Evolutionary conservation across 192 early-diverging fungal genomes (phyloP), one percentile per base, ranked within the genome.

Genomic region (Paraglomus brasilianum): DNA sequence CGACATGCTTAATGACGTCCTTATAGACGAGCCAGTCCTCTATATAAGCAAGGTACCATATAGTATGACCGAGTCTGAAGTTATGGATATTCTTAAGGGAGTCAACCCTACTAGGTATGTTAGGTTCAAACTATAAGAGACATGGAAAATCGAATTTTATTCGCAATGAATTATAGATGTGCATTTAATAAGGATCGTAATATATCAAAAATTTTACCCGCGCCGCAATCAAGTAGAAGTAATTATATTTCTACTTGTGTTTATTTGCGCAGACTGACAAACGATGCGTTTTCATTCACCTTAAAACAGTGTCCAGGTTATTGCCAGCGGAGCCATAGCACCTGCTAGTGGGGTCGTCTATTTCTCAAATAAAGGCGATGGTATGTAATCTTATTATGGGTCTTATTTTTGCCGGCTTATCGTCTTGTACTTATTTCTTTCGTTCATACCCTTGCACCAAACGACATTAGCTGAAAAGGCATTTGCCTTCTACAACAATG

Each of bases 401-500:
- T 57, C n/a, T 52, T 47, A 50, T 59, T 42, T 40, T 17, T 41
- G 17, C 39, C 49, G 4, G 21, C 15, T 17, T 56, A 38, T 24
- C 49, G 43, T 43, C 43, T 74, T 52, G 52, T 41, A 0, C 17
- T 52, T 14, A n/a, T 53, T 22, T 7, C n/a, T 11, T 44, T 24
- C 44, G 51, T 30, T 66, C 64, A 40, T 5, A 7, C 7, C n/a
- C 47, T 63, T 47, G 9, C 17, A 4, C 47, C 8, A 46, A 38
- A 38, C 4, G 14, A 11, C 39, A 14, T 8, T 66, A 74, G 80
- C 80, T 36, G 80, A 81, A 42, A 59, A 69, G 48, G 80, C 80
- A n/a, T 81, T 71, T 66, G 72, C 80, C 7, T 47, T 77, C 0
- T 79, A 76, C 17, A 78, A 78, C 59, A 71, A 73, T 36, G 56